Conservation (phyloP, 1,139 yeast genomes). For the Taphrina betulina region DNA sequence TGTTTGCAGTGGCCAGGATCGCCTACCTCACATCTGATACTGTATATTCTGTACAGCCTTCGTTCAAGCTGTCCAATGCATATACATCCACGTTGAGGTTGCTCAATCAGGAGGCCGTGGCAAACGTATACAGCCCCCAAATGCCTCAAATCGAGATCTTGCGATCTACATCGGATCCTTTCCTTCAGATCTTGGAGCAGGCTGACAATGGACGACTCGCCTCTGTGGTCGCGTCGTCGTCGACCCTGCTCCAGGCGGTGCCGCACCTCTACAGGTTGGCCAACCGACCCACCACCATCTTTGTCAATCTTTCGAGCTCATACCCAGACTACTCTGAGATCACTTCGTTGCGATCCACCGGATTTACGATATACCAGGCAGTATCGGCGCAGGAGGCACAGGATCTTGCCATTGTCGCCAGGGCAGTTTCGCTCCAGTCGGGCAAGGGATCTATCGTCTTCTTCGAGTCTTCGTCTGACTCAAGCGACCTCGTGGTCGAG, state of each 20-base stretch:
- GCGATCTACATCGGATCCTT: conserved; percentile 40
- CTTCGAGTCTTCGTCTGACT: conserved; percentile 41
- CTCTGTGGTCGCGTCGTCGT: conserved; percentile 52
- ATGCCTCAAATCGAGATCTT: conserved; percentile 30
- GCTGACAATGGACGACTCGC: conserved; percentile 34
- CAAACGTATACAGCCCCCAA: conserved; percentile 23
- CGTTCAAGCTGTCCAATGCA: conserved; percentile 33
- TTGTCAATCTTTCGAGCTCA: conserved; percentile 49
- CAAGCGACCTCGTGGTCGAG: conserved; percentile 33
- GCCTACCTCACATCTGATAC: conserved; percentile 39
- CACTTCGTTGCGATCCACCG: conserved; percentile 69
- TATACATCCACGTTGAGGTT: conserved; percentile 15
- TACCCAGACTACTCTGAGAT: conserved; percentile 60
- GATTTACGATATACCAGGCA: conserved; percentile 64
- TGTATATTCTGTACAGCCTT: conserved; percentile 38
- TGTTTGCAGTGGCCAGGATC: conserved; percentile 37
- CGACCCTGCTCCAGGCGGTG: conserved; percentile 56
- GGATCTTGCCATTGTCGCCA: conserved; percentile 57
- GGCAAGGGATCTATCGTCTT: conserved; percentile 69
- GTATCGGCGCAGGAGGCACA: conserved; percentile 56
- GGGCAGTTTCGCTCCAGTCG: conserved; percentile 54
- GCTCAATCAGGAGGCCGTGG: conserved; percentile 34
- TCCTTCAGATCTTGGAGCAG: conserved; percentile 38
- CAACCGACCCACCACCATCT: conserved; percentile 55
- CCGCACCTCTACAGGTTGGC: conserved; percentile 59